Evolutionary conservation across 495 filamentous ascomycete species (phyloP).

Genomic region (Sabuloglossum arenarium): DNA sequence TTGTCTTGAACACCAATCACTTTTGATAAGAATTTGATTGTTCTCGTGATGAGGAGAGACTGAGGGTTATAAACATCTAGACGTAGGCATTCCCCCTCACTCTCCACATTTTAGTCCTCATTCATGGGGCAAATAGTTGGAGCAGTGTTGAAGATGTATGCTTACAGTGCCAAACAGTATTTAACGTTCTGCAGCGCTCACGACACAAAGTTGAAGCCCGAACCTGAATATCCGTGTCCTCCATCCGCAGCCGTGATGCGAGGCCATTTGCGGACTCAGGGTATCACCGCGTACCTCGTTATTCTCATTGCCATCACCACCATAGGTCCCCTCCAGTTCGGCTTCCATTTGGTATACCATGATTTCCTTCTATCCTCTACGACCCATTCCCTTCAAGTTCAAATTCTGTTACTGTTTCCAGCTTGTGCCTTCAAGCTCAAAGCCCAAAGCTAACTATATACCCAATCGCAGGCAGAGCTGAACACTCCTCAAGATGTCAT

Average conservation of each 20-base stretch:
- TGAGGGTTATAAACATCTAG: not conserved
- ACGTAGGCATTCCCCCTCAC: not conserved
- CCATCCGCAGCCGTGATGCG: not conserved
- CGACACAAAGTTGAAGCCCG: not conserved
- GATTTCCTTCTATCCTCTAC: not conserved
- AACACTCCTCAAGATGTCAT: conserved; percentile 86
- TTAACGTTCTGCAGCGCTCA: not conserved
- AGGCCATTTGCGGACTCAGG: conserved; percentile 10
- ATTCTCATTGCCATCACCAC: conserved; percentile 42
- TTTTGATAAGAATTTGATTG: too few relatives aligned
- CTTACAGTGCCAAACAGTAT: not conserved
- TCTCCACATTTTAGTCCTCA: not conserved
- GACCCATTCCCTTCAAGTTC: conserved; percentile 3
- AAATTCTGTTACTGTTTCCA: conserved; percentile 8
- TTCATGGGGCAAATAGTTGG: not conserved
- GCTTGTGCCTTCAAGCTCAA: too few relatives aligned
- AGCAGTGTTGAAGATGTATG: not conserved
- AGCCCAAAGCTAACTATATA: too few relatives aligned
- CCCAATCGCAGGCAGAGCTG: conserved; percentile 53
- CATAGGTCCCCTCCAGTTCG: conserved; percentile 76
- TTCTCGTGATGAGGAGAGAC: not conserved
- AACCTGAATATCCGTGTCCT: not conserved
- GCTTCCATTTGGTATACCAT: conserved; percentile 61
- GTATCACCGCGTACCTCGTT: conserved; percentile 41
- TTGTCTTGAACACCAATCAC: too few relatives aligned